phyloP scores from a whole-genome alignment of 768 basidiomycete species.

The Boletus reticulatus region DNA sequence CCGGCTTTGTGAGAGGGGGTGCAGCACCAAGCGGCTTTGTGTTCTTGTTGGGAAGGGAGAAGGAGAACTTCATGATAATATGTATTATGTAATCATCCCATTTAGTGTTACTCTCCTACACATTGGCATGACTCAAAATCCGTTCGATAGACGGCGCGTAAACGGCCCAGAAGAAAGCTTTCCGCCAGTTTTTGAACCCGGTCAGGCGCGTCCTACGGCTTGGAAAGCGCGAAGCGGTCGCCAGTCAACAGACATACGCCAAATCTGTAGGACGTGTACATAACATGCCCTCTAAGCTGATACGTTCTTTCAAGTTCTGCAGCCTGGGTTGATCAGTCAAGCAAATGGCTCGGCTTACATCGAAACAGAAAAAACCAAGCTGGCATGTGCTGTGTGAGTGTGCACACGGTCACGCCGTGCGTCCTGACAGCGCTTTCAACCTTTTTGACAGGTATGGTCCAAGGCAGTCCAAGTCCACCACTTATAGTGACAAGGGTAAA shows the following conservation, averaged over 20 bases:
- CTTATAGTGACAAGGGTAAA: conserved; percentile 84
- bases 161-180: conserved; percentile 88
- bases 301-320: conserved; percentile 58
- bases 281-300: neutral
- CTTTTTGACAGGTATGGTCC: conserved; percentile 65
- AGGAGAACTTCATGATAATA: conserved; percentile 79
- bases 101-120: neutral
- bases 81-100: conserved; percentile 22
- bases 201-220: conserved; percentile 23
- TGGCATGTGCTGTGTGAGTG: conserved; percentile 93
- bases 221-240: conserved; percentile 48
- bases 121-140: conserved; percentile 45
- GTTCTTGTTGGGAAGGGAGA: conserved; percentile 62
- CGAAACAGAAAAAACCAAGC: conserved; percentile 87
- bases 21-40: conserved; percentile 55
- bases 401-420: neutral
- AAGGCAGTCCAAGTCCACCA: conserved; percentile 73
- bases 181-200: conserved; percentile 55
- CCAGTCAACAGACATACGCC: conserved; percentile 63
- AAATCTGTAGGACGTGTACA: conserved; percentile 66
- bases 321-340: conserved; percentile 86
- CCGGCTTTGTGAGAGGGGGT: conserved; percentile 54
- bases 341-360: conserved; percentile 98
- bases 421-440: conserved; percentile 2
- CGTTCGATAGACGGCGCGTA: conserved; percentile 82